Evolutionary conservation across 2,329 filamentous ascomycete genomes (phyloP).

Genomic region (Trichophyton benhamiae): DNA sequence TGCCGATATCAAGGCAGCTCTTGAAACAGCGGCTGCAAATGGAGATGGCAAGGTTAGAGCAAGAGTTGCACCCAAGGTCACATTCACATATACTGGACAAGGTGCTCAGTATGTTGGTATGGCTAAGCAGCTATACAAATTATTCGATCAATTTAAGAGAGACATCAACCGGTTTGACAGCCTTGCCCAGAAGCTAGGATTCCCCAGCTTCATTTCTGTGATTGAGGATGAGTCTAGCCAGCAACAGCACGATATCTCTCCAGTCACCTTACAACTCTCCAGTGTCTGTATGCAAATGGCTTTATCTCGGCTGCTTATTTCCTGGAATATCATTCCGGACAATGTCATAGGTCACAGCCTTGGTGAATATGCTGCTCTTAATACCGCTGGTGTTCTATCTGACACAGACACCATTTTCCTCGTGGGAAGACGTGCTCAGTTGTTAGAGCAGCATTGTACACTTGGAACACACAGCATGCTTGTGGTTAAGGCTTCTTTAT

Average conservation of each 20-base stretch:
- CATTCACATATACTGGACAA: constrained; percentile 14
- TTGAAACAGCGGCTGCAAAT: background rate
- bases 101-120: constrained; percentile 12
- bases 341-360: constrained; percentile 13
- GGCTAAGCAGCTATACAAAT: background rate
- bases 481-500: constrained; percentile 32
- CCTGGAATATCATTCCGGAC: constrained; percentile 7
- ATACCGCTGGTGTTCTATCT: constrained; percentile 21
- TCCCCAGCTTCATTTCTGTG: background rate
- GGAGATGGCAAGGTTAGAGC: background rate
- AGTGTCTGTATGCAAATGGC: constrained; percentile 32
- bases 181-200: background rate
- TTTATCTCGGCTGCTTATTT: constrained; percentile 32
- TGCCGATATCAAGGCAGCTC: background rate
- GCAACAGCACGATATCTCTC: constrained; percentile 10
- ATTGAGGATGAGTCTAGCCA: background rate
- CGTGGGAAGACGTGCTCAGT: constrained; percentile 20
- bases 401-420: constrained; percentile 22
- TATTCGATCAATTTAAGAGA: background rate
- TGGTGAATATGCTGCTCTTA: constrained; percentile 17
- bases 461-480: constrained; percentile 56
- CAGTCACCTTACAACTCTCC: constrained; percentile 29
- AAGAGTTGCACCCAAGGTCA: background rate
- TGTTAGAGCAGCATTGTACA: constrained; percentile 31
- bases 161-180: background rate